phyloP scores from a whole-genome alignment of 345 rosid genomes.

The Salix arbutifolia region DNA sequence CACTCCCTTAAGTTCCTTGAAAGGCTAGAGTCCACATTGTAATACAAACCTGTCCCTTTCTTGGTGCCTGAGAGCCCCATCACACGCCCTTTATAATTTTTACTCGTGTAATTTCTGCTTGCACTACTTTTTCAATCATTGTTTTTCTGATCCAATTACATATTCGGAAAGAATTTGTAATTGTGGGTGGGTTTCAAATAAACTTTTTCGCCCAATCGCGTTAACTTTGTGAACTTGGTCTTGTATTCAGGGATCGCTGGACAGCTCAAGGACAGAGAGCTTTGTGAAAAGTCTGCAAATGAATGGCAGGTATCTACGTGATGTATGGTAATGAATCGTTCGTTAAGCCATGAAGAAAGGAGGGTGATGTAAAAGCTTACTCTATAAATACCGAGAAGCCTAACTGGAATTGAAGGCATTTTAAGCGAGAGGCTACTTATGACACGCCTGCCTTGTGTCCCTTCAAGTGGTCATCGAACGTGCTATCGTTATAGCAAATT shows the following conservation, averaged over 20 bases:
- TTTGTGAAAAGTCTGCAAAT: slow-evolving; percentile 87
- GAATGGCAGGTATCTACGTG: slow-evolving; percentile 85
- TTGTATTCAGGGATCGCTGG: slow-evolving; percentile 61
- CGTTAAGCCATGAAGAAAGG: neutral
- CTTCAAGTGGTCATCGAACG: neutral
- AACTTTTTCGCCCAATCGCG: neutral
- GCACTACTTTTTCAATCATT: neutral
- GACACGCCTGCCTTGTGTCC: neutral
- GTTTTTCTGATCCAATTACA: neutral
- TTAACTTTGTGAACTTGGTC: neutral
- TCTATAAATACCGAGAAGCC: neutral
- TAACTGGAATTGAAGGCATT: neutral
- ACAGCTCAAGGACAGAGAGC: slow-evolving; percentile 74
- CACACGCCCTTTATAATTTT: neutral
- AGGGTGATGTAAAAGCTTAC: neutral
- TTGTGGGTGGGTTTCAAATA: neutral
- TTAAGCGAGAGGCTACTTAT: neutral
- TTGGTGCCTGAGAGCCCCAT: neutral
- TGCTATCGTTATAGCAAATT: neutral
- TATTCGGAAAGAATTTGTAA: neutral
- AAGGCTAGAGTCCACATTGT: neutral
- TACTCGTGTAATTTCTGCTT: neutral
- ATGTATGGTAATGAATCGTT: slow-evolving; percentile 59
- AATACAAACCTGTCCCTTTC: neutral
- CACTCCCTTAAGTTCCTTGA: neutral